Base-by-base conservation (phyloP, 257 asterid genomes). In the Paulownia fortunei region DNA sequence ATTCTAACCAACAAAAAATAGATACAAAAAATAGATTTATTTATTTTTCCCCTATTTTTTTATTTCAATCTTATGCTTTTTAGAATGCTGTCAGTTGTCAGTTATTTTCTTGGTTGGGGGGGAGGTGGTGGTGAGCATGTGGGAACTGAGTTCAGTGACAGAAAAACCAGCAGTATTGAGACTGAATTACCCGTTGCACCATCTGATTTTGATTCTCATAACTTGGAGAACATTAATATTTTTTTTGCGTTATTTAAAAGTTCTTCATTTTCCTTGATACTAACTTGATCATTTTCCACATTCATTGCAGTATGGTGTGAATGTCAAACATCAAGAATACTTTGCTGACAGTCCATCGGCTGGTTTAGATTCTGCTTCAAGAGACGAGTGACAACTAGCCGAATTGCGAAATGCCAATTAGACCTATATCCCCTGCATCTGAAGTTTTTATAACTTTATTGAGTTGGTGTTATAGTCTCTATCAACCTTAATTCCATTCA, bases 251-350 rank as follows among this genome's bases (percentile, higher is more conserved):
- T 39, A 4, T 65, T 19, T 47, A 59, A 51, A 64, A 30, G 12
- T 23, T 66, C 6, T 39, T 36, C 11, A 6, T n/a, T 65, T 36
- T 24, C 6, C 11, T 5, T 36, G 9, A 66, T 19, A 56, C 19
- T 79, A 36, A 62, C 64, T 73, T 15, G 76, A 36, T 58, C 19
- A 68, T 63, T 39, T 8, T 73, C 60, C 56, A 49, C 83, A 13
- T 79, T 32, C 56, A 26, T 81, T 85, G 86, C 97, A 95, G 99
- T 87, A 92, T 44, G 99, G 99, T 47, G 97, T 94, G 39, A 94
- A 94, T 64, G 97, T 91, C 68, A 94, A 92, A 81, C 99, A 94
- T 86, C 99, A 90, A 83, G 99, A 92, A 46, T 94, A 94, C 84
- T 94, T 86, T 79, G 98, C 97, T 8, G 98, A 92, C 77, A 90